Evolutionary conservation across 1,284 basidiomycete species (phyloP).

Genomic region (Ganoderma leucocontextum): DNA sequence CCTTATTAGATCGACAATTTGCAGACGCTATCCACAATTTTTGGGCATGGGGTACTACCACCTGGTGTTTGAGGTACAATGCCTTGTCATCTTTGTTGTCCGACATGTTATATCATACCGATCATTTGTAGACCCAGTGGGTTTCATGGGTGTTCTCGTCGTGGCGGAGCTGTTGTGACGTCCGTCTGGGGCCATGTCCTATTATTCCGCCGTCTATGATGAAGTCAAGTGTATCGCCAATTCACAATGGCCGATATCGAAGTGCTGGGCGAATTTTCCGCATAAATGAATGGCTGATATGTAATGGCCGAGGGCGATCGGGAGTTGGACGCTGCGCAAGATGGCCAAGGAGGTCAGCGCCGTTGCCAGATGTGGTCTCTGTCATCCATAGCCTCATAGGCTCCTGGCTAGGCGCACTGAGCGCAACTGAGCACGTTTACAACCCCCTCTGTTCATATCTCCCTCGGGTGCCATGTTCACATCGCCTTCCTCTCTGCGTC

Average conservation of each 20-base stretch:
- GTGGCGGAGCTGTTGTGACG: too few species aligned
- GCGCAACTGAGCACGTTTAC: slow-evolving; percentile 15
- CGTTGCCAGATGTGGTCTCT: not conserved
- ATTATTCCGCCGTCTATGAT: too few species aligned
- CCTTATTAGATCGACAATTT: slow-evolving; percentile 11
- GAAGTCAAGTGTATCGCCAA: not conserved
- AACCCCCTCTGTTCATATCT: slow-evolving; percentile 7
- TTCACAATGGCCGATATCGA: not conserved
- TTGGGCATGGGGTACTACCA: too few species aligned
- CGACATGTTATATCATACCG: not conserved
- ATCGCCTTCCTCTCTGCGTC: not conserved
- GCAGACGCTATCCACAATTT: slow-evolving; percentile 9
- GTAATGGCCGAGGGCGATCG: not conserved
- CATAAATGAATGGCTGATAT: not conserved
- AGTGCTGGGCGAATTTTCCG: not conserved
- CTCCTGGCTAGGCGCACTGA: slow-evolving; percentile 7
- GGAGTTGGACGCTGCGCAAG: not conserved
- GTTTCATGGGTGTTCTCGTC: not conserved
- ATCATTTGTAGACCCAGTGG: not conserved
- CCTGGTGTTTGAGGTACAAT: too few species aligned
- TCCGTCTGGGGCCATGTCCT: too few species aligned
- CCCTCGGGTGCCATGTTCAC: slow-evolving; percentile 1
- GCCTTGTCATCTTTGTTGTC: too few species aligned
- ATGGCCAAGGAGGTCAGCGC: not conserved
- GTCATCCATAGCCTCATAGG: not conserved